Base-by-base conservation (phyloP, 1,284 basidiomycete species). In the Coniferiporia sulphurascens region DNA sequence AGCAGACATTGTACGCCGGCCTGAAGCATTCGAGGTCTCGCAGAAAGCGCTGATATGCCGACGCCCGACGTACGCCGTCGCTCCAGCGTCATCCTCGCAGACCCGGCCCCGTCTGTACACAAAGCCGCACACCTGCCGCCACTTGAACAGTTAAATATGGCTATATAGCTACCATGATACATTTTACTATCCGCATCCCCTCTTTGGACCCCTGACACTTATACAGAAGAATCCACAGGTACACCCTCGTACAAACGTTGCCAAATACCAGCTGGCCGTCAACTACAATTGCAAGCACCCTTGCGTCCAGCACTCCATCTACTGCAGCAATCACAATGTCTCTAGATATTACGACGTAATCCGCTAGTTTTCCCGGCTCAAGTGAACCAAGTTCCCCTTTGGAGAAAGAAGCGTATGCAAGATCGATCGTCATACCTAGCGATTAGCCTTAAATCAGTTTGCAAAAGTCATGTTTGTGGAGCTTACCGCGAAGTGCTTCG, bases 361-460 rank as follows among this genome's bases (percentile, higher is more conserved):
- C 94, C 17, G 92, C 93, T 38, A 81, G 77, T 68, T 92, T 93
- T 17, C 92, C 91, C 2, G 78, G 71, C 35, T 81, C 79, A 46
- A 96, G 78, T 1, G 86, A 91, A 22, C 88, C 92, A 0, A 92
- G 78, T 8, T 70, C 73, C 48, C 82, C 71, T 65, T 93, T 91
- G 1, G 85, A 85, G 73, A 95, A 95, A 0, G 91, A 89, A 9
- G 93, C 93, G 69, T 88, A 94, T 0, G 94, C 92, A 1, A 91
- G 82, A 65, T 91, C 87, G 45, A 90, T 81, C 0, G 89, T 91
- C 76, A 89, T 85, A 9, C 86, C 79, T 80, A 63, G 55, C 41
- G 22, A 27, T 19, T 48, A 32, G 48, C 13, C 44, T 43, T 34
- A 44, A 34, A 34, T 53, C 56, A 43, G 45, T 51, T 21, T 46